A percentile compares a stretch with the other conserved stretches of the same genome.
phyloP scores from a whole-genome alignment of 805 yeast species.

The Lachancea lanzarotensis region DNA sequence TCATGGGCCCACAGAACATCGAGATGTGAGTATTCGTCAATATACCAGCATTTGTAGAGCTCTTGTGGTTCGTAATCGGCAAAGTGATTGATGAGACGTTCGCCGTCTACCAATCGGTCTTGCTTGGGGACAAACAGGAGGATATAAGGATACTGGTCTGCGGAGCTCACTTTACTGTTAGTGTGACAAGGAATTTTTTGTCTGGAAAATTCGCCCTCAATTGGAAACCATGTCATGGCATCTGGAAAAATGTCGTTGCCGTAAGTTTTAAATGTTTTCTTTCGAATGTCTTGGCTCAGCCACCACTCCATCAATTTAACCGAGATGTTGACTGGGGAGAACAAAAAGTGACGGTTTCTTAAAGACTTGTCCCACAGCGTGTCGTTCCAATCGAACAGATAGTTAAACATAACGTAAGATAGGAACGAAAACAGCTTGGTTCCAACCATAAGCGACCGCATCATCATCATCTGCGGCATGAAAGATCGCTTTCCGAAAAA shows the following conservation, averaged over 20 bases:
- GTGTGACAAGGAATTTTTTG: slow-evolving; percentile 17
- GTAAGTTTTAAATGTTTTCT: slow-evolving; percentile 38
- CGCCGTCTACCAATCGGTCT: slow-evolving; percentile 77
- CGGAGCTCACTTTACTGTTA: slow-evolving; percentile 32
- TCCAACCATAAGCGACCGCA: slow-evolving; percentile 46
- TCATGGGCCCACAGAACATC: slow-evolving; percentile 93
- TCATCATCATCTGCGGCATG: slow-evolving; percentile 62
- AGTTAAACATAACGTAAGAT: slow-evolving; percentile 81
- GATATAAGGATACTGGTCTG: slow-evolving; percentile 47
- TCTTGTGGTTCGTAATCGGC: slow-evolving; percentile 44
- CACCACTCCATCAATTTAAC: slow-evolving; percentile 89
- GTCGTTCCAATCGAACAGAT: slow-evolving; percentile 83
- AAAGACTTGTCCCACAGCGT: slow-evolving; percentile 62
- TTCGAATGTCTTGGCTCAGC: slow-evolving; percentile 45
- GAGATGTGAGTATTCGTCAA: slow-evolving; percentile 71
- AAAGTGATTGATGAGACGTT: slow-evolving; percentile 58
- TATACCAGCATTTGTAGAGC: slow-evolving; percentile 28
- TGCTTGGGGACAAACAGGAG: slow-evolving; percentile 62
- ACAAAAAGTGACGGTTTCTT: slow-evolving; percentile 69
- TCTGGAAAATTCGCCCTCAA: slow-evolving; percentile 10
- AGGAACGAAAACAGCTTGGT: slow-evolving; percentile 51
- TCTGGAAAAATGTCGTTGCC: slow-evolving; percentile 44
- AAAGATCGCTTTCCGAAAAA: slow-evolving; percentile 76
- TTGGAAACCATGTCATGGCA: slow-evolving; percentile 48
- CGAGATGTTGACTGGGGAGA: slow-evolving; percentile 80